Evolutionary conservation across 495 filamentous ascomycete genomes (phyloP).

Genomic region (Darksidea phi): DNA sequence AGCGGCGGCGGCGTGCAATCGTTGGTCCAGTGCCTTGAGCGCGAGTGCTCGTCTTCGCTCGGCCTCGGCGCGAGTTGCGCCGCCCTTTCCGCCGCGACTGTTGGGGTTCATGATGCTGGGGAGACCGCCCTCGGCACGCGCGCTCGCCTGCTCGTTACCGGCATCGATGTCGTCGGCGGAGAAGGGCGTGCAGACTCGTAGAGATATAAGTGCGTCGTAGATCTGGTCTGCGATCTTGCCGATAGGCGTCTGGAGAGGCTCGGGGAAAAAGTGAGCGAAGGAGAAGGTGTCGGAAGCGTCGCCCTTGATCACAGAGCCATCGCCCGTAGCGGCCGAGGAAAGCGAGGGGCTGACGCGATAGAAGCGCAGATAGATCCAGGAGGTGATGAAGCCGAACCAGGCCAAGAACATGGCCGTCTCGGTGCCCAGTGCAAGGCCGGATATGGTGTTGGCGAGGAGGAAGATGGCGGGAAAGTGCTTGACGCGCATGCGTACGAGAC

Average conservation of each 20-base stretch:
- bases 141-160: slow-evolving; percentile 69
- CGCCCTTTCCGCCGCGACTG: slow-evolving; percentile 46
- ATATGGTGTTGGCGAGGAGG: slow-evolving; percentile 72
- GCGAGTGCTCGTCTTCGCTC: slow-evolving; percentile 87
- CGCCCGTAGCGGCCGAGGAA: slow-evolving; percentile 55
- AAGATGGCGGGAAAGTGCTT: slow-evolving; percentile 93
- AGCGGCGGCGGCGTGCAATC: slow-evolving; percentile 76
- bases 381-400: slow-evolving; percentile 76
- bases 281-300: slow-evolving; percentile 95
- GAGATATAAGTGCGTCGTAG: slow-evolving; percentile 68
- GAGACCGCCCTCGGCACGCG: slow-evolving; percentile 64
- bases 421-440: slow-evolving; percentile 78
- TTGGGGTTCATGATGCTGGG: slow-evolving; percentile 58
- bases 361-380: slow-evolving; percentile 97
- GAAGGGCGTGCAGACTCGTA: slow-evolving; percentile 81
- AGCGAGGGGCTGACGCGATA: slow-evolving; percentile 66
- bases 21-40: slow-evolving; percentile 86
- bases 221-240: slow-evolving; percentile 69
- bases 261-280: slow-evolving; percentile 93
- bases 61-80: slow-evolving; percentile 76
- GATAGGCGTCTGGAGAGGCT: slow-evolving; percentile 74
- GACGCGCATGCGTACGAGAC: slow-evolving; percentile 84
- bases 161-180: slow-evolving; percentile 79
- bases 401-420: slow-evolving; percentile 78
- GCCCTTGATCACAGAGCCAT: slow-evolving; percentile 61